phyloP scores from a whole-genome alignment of 2,329 filamentous ascomycete species.

The Fusarium stilboides region DNA sequence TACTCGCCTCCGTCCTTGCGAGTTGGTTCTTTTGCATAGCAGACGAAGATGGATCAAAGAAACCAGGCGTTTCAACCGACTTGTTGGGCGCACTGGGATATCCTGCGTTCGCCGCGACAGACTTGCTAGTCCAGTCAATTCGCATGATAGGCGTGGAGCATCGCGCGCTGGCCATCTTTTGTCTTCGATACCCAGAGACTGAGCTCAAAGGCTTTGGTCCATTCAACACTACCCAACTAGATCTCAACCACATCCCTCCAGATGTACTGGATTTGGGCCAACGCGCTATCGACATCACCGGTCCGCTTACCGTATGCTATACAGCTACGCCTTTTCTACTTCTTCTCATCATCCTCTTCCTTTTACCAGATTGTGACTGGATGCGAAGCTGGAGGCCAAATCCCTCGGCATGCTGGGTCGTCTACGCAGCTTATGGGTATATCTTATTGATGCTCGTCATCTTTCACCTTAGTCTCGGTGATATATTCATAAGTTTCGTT shows the following conservation, averaged over 20 bases:
- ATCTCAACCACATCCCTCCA: slow-evolving; percentile 1
- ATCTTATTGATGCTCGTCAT: neutral
- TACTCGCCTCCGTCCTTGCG: slow-evolving; percentile 10
- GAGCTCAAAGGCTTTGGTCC: neutral
- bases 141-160: neutral
- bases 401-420: neutral
- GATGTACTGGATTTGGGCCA: slow-evolving; percentile 7
- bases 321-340: neutral
- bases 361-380: neutral
- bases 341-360: neutral
- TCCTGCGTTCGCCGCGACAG: slow-evolving; percentile 19
- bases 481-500: neutral
- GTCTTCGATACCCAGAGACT: neutral
- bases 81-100: slow-evolving; percentile 18
- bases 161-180: slow-evolving; percentile 17
- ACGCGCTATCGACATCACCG: neutral
- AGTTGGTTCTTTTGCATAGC: neutral
- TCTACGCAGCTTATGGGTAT: neutral
- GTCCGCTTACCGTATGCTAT: slow-evolving; percentile 10
- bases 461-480: slow-evolving; percentile 16
- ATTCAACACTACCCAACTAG: neutral
- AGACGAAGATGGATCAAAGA: neutral
- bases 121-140: slow-evolving; percentile 6
- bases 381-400: neutral
- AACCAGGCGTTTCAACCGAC: slow-evolving; percentile 17